These are phyloP conservation scores for Thalassiosira delicatula DNA, from an alignment of 352 stramenopile genomes.

Conservation along the genomic window DNA sequence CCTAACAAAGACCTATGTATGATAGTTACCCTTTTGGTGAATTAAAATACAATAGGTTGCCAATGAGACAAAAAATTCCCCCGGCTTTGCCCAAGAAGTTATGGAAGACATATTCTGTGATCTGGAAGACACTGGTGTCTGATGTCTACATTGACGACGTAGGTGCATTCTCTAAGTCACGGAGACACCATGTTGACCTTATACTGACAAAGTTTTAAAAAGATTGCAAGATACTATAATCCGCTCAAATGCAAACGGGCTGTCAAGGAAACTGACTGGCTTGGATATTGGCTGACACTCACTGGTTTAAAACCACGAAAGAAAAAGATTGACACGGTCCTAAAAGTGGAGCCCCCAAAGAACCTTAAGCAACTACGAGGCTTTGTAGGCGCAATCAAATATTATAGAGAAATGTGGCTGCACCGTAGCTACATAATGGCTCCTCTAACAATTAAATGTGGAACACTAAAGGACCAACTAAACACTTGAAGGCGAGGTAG, in stretches of 20 bases:
- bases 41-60: slow-evolving; percentile 51
- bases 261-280: slow-evolving; percentile 61
- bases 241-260: slow-evolving; percentile 63
- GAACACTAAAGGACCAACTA: slow-evolving; percentile 3
- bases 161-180: slow-evolving; percentile 48
- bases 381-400: slow-evolving; percentile 59
- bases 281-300: slow-evolving; percentile 60
- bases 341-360: slow-evolving; percentile 33
- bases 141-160: slow-evolving; percentile 64
- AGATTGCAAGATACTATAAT: slow-evolving; percentile 50
- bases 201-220: slow-evolving; percentile 31
- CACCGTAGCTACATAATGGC: slow-evolving; percentile 12
- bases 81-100: slow-evolving; percentile 52
- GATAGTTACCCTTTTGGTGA: slow-evolving; percentile 59
- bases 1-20: slow-evolving; percentile 41
- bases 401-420: slow-evolving; percentile 60
- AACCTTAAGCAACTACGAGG: slow-evolving; percentile 39
- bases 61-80: slow-evolving; percentile 60
- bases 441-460: slow-evolving; percentile 4
- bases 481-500: slow-evolving; percentile 1
- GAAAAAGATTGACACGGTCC: slow-evolving; percentile 61
- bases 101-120: slow-evolving; percentile 55
- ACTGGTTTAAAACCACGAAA: slow-evolving; percentile 51
- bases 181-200: slow-evolving; percentile 31
- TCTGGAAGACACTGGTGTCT: slow-evolving; percentile 15